Conservation (phyloP, 441 rosid species). For the Rhodomyrtus psidioides region DNA sequence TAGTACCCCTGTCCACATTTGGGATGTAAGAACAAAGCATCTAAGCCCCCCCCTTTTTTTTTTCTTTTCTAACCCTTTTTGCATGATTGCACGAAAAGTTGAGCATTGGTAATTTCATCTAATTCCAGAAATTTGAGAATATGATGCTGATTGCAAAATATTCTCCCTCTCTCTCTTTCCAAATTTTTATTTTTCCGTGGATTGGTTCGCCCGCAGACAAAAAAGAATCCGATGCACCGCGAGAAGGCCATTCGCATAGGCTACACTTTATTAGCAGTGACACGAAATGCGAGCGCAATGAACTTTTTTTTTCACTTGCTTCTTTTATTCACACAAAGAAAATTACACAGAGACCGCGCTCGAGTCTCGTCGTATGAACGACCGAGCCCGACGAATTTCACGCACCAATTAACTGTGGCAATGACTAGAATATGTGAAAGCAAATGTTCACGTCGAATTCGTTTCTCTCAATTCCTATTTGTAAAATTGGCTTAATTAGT, state of each 20-base stretch:
- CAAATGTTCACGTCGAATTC: not conserved
- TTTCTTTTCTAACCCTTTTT: no score
- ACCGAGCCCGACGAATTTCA: not conserved
- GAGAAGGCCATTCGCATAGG: not conserved
- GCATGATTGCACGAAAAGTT: no score
- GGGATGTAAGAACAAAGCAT: no score
- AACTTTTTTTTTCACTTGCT: no score
- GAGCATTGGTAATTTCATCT: no score
- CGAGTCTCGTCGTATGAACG: not conserved
- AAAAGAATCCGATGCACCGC: not conserved
- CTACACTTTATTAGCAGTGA: not conserved
- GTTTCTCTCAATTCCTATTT: not conserved
- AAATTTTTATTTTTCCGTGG: not conserved
- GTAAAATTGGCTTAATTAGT: not conserved
- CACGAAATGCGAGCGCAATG: not conserved
- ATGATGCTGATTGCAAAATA: not conserved
- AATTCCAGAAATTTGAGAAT: not conserved
- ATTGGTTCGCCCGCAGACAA: not conserved
- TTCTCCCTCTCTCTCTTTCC: not conserved
- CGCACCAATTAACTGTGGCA: not conserved
- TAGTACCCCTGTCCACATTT: no score
- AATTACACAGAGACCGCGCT: not conserved
- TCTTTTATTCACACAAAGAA: no score
- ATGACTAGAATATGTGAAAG: not conserved
- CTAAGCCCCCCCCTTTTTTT: no score